These are phyloP conservation scores for Dictyostelium purpureum DNA, from an alignment of 78 protist genomes.

Conservation along the genomic window DNA sequence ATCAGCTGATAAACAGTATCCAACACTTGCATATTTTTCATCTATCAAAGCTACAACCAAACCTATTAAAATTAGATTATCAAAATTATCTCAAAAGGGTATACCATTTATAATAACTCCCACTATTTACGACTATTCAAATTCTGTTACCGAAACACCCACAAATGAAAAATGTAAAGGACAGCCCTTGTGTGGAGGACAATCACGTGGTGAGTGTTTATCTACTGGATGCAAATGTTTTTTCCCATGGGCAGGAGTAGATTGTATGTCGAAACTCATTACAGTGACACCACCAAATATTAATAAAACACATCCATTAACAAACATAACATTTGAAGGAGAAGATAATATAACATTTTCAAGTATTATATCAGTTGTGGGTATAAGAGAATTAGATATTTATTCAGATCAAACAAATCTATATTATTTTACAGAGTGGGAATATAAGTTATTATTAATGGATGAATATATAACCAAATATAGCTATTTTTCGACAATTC, in stretches of 20 bases:
- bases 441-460: background rate
- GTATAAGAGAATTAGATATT: background rate
- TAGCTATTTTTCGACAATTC: background rate
- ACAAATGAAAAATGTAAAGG: background rate
- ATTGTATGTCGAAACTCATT: background rate
- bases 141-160: background rate
- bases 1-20: no score
- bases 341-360: background rate
- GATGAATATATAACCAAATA: background rate
- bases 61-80: no score
- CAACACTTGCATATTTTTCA: no score
- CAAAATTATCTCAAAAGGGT: no score
- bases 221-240: background rate
- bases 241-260: background rate
- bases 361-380: background rate
- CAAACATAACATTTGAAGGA: background rate
- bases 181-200: background rate
- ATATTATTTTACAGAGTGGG: background rate
- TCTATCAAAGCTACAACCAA: no score
- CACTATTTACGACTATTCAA: no score
- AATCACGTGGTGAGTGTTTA: background rate
- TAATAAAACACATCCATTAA: conserved; percentile 12
- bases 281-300: background rate
- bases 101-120: no score
- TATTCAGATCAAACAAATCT: background rate